Conservation (phyloP, 805 yeast genomes). For the Candida silvicultrix region DNA sequence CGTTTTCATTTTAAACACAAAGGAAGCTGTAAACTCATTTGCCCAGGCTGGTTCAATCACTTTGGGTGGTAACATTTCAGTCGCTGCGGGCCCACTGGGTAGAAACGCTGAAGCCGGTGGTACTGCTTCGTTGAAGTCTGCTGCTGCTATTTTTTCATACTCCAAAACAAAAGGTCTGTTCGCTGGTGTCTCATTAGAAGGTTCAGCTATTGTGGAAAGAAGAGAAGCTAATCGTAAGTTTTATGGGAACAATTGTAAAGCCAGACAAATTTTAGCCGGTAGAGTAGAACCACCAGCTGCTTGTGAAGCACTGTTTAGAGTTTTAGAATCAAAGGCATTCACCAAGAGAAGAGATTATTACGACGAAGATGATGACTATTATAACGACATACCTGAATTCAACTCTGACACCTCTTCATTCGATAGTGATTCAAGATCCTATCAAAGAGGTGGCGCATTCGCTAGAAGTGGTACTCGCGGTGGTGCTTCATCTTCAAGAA, state of each 20-base stretch:
- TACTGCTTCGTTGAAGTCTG: constrained; percentile 78
- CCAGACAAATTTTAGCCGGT: constrained; percentile 79
- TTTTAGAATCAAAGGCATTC: constrained; percentile 82
- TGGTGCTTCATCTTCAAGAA: constrained; percentile 6
- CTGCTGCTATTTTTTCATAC: constrained; percentile 88
- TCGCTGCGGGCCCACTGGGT: constrained; percentile 97
- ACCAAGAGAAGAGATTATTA: constrained; percentile 43
- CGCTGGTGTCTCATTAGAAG: constrained; percentile 97
- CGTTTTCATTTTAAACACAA: constrained; percentile 83
- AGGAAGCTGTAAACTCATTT: constrained; percentile 87
- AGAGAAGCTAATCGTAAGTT: constrained; percentile 95
- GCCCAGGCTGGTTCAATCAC: constrained; percentile 93
- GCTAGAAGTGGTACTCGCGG: constrained; percentile 22
- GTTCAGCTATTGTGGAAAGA: constrained; percentile 93
- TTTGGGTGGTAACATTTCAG: constrained; percentile 88
- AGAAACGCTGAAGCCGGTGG: constrained; percentile 98
- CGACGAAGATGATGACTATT: constrained; percentile 58
- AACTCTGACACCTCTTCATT: constrained; percentile 20
- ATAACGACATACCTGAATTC: constrained; percentile 51
- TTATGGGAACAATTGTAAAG: constrained; percentile 84
- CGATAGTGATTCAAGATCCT: constrained; percentile 27
- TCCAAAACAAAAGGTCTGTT: constrained; percentile 94
- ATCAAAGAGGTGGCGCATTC: constrained; percentile 12
- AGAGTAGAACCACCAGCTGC: constrained; percentile 91
- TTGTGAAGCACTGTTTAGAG: constrained; percentile 79